Conservation (phyloP, 2,329 filamentous ascomycete genomes). For the Conoideocrella luteorostrata region DNA sequence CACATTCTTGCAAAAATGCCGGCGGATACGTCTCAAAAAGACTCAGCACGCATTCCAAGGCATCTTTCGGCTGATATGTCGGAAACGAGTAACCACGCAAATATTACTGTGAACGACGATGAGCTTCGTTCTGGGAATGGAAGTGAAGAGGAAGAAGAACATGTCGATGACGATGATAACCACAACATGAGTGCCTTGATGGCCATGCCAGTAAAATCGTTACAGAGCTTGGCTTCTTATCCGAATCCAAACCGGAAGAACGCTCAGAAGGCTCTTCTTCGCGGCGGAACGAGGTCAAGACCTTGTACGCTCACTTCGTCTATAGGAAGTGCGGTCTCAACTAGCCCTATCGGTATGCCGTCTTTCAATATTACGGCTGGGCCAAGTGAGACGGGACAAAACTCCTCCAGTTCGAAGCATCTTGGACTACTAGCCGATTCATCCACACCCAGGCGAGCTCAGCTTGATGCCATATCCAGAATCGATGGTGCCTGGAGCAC, state of each 20-base stretch:
- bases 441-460: not conserved
- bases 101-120: slow-evolving; percentile 12
- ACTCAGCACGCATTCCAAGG: slow-evolving; percentile 19
- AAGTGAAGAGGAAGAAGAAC: slow-evolving; percentile 21
- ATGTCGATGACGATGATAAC: slow-evolving; percentile 22
- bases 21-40: slow-evolving; percentile 16
- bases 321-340: slow-evolving; percentile 2
- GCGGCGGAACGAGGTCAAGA: slow-evolving; percentile 21
- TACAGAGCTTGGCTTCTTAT: slow-evolving; percentile 50
- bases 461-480: slow-evolving; percentile 5
- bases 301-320: slow-evolving; percentile 7
- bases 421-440: not conserved
- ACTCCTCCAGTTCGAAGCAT: not conserved
- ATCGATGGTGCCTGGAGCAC: slow-evolving; percentile 2
- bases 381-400: not conserved
- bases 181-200: slow-evolving; percentile 25
- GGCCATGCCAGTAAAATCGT: slow-evolving; percentile 38
- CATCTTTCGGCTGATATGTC: slow-evolving; percentile 12
- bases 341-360: not conserved
- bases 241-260: slow-evolving; percentile 47
- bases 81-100: slow-evolving; percentile 9
- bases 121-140: slow-evolving; percentile 12
- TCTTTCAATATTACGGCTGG: not conserved
- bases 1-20: slow-evolving; percentile 21
- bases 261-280: slow-evolving; percentile 40